Evolutionary conservation across 1,284 basidiomycete species (phyloP).

Genomic region (Boletellus sp.): DNA sequence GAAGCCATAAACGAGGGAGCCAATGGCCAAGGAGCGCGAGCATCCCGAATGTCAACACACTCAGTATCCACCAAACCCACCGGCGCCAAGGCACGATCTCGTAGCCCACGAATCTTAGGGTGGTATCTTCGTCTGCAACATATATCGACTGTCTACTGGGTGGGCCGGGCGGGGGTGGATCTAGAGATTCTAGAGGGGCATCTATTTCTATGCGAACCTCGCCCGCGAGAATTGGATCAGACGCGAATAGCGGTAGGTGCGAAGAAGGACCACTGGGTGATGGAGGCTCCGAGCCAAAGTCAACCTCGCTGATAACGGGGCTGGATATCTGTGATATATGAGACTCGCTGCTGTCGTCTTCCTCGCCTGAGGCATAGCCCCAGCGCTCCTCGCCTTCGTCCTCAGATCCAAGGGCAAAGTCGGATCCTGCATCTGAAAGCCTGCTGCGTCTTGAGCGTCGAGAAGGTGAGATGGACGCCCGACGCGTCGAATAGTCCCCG

Average conservation of each 20-base stretch:
- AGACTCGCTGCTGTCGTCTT: constrained; percentile 40
- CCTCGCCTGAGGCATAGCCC: constrained; percentile 79
- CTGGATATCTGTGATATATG: constrained; percentile 31
- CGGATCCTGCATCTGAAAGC: constrained; percentile 56
- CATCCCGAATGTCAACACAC: constrained; percentile 70
- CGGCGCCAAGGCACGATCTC: constrained; percentile 64
- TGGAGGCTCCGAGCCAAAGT: constrained; percentile 65
- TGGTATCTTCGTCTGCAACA: constrained; percentile 88
- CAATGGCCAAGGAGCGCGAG: constrained; percentile 87
- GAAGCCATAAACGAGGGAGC: constrained; percentile 89
- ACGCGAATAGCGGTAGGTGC: constrained; percentile 61
- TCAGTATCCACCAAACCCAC: constrained; percentile 70
- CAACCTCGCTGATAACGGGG: constrained; percentile 53
- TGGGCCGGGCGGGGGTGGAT: constrained; percentile 68
- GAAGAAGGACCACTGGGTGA: constrained; percentile 47
- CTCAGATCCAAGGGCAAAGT: constrained; percentile 51
- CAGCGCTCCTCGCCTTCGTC: constrained; percentile 64
- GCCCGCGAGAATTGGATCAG: constrained; percentile 77
- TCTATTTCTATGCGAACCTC: constrained; percentile 80
- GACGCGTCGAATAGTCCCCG: constrained; percentile 41
- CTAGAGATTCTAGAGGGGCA: constrained; percentile 51
- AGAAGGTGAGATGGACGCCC: constrained; percentile 49
- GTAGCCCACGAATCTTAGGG: constrained; percentile 89
- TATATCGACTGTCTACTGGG: constrained; percentile 86
- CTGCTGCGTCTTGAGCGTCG: constrained; percentile 51